phyloP scores from a whole-genome alignment of 2,329 filamentous ascomycete genomes.

The Chrysosporium keratinophilum region DNA sequence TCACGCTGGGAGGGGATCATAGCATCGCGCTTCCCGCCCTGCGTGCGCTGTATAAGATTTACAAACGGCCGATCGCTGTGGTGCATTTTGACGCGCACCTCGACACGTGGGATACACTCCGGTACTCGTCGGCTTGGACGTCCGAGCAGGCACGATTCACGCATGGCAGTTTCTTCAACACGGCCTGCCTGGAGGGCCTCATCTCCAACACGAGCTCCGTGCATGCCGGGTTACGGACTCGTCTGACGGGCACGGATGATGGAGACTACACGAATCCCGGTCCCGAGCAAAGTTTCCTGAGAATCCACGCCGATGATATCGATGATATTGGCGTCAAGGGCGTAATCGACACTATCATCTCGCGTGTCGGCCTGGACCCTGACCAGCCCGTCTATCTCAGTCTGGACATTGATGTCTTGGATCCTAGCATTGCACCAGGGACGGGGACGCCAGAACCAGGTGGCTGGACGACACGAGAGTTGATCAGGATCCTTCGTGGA shows the following conservation, averaged over 20 bases:
- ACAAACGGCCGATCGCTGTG: slow-evolving; percentile 55
- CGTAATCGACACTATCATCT: slow-evolving; percentile 59
- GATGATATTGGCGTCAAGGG: slow-evolving; percentile 67
- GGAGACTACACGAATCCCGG: slow-evolving; percentile 60
- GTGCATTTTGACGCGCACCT: slow-evolving; percentile 71
- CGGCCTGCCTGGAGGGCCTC: slow-evolving; percentile 69
- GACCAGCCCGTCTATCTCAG: slow-evolving; percentile 71
- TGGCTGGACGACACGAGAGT: slow-evolving; percentile 80
- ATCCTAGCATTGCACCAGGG: slow-evolving; percentile 59
- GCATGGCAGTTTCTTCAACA: slow-evolving; percentile 87
- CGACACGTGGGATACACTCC: slow-evolving; percentile 70
- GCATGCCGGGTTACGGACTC: slow-evolving; percentile 72
- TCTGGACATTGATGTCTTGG: slow-evolving; percentile 71
- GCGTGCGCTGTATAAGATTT: slow-evolving; percentile 52
- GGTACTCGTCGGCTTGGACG: slow-evolving; percentile 69
- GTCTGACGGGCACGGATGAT: slow-evolving; percentile 56
- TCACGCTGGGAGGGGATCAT: slow-evolving; percentile 66
- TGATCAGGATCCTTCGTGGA: slow-evolving; percentile 71
- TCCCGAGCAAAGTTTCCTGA: slow-evolving; percentile 64
- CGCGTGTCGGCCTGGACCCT: slow-evolving; percentile 52
- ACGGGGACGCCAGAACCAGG: slow-evolving; percentile 85
- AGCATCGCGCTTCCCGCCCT: slow-evolving; percentile 60
- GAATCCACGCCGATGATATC: slow-evolving; percentile 75
- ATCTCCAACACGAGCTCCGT: slow-evolving; percentile 64
- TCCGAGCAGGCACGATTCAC: slow-evolving; percentile 65